phyloP scores from a whole-genome alignment of 1,284 basidiomycete genomes.

The Irpex lacteus region DNA sequence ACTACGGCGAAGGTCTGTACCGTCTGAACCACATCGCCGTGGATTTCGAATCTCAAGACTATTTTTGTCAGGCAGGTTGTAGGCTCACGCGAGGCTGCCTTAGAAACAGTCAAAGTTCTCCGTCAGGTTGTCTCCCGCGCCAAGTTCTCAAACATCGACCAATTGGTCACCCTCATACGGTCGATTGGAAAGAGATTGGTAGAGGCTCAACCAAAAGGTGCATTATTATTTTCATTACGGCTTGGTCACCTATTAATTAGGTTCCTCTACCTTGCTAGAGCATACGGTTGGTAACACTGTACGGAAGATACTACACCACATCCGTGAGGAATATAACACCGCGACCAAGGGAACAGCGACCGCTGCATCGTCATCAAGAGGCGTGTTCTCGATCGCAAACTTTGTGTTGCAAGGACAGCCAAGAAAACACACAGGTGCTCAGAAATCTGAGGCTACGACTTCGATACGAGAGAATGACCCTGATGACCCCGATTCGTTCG shows the following conservation, averaged over 20 bases:
- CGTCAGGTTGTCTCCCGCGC: slow-evolving; percentile 88
- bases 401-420: slow-evolving; percentile 71
- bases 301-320: slow-evolving; percentile 86
- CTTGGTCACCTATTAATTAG: neutral
- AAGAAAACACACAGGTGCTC: slow-evolving; percentile 48
- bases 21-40: neutral
- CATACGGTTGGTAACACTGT: slow-evolving; percentile 94
- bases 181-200: slow-evolving; percentile 78
- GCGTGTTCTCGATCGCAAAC: slow-evolving; percentile 31
- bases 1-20: slow-evolving; percentile 61
- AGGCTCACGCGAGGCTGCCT: slow-evolving; percentile 83
- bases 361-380: neutral
- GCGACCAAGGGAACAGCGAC: slow-evolving; percentile 41
- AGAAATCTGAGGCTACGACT: slow-evolving; percentile 50
- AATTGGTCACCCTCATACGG: slow-evolving; percentile 81
- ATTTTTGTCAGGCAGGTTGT: slow-evolving; percentile 69
- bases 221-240: neutral
- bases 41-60: neutral
- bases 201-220: slow-evolving; percentile 92
- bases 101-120: slow-evolving; percentile 87
- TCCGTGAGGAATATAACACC: slow-evolving; percentile 89
- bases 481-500: slow-evolving; percentile 73
- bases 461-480: slow-evolving; percentile 64
- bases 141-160: slow-evolving; percentile 84
- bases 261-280: slow-evolving; percentile 54